Conservation (phyloP, 2,329 filamentous ascomycete genomes). For the Blastomyces emzantsi region DNA sequence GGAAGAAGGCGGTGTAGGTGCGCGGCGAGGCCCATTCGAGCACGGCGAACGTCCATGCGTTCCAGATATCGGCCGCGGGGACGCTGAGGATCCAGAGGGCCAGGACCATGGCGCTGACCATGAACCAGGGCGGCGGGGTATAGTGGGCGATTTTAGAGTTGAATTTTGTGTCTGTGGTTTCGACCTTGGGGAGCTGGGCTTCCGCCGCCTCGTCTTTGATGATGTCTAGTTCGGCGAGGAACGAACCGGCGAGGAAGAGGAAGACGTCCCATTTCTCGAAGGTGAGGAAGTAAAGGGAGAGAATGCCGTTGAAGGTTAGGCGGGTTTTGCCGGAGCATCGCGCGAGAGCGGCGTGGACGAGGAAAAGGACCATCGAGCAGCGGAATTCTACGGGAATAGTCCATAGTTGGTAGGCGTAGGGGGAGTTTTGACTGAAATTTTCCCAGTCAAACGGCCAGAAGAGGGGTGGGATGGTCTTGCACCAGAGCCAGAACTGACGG, state of each 20-base stretch:
- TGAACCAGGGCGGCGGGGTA: constrained; percentile 18
- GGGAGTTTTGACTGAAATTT: constrained; percentile 36
- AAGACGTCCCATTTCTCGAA: constrained; percentile 39
- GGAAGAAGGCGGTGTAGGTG: constrained; percentile 36
- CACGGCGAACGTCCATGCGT: constrained; percentile 36
- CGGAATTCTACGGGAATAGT: constrained; percentile 41
- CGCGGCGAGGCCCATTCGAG: constrained; percentile 32
- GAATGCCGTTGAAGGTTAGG: constrained; percentile 26
- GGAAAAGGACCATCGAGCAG: constrained; percentile 39
- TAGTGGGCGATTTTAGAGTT: neutral
- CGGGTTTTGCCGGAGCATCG: constrained; percentile 30
- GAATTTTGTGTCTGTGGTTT: constrained; percentile 9
- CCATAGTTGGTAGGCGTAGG: constrained; percentile 31
- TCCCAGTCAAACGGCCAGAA: constrained; percentile 33
- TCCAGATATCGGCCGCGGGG: constrained; percentile 34
- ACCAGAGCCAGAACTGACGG: constrained; percentile 33
- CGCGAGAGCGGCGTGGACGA: constrained; percentile 34
- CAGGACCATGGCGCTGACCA: constrained; percentile 30
- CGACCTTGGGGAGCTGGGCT: constrained; percentile 10
- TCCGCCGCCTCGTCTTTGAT: constrained; percentile 29
- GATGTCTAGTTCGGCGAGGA: constrained; percentile 38
- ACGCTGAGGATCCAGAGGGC: constrained; percentile 37
- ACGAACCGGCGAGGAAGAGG: constrained; percentile 35
- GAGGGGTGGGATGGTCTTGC: constrained; percentile 27
- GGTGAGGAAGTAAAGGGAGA: constrained; percentile 35